Base-by-base conservation (phyloP, 2,329 filamentous ascomycete species). In the Colletotrichum ledebouriae region DNA sequence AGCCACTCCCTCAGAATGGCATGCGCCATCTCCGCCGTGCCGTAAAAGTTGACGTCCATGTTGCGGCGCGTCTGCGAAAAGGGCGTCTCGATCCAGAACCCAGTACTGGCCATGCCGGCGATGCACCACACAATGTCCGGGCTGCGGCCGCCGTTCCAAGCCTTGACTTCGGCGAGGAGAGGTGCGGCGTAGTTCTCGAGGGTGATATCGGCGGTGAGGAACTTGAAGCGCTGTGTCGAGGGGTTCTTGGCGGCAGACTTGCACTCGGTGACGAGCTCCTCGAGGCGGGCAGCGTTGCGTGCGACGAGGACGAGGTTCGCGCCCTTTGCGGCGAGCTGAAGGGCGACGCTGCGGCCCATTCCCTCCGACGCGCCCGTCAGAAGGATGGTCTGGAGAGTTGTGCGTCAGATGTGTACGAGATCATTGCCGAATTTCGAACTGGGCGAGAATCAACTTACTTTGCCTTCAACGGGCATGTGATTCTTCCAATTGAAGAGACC, bases 31-130 rank as follows among this genome's bases (percentile, higher is more conserved):
- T 97, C 96, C 46, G 91, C 91, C 34, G 90, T 89, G 56, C 93
- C 92, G 86, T 91, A 97, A 82, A 93, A 98, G 81, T 98, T 95
- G 73, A 95, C 87, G 76, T 97, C 93, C 93, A 97, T 97, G 78
- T 97, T 93, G 71, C 85, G 83, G 47, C 91, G 87, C 72, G 94
- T 82, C 11, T 86, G 87, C 7, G 89, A 82, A 59, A 93, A 82
- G 9, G 91, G 85, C 44, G 89, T 89, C 70, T 97, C 92, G 72
- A 92, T 79, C 82, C 95, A 97, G 70, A 97, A 90, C 41, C 88
- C 86, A 0, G 94, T 94, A 15, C 84, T 85, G 6, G 92, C 87
- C 71, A 87, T 84, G 69, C 95, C 95, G 3, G 95, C 95, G 58
- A 94, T 87, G 77, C 93, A 94, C 94, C 96, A 98, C 39, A 98